Evolutionary conservation across 2,329 filamentous ascomycete species (phyloP).

Genomic region (Ophiostoma montium): DNA sequence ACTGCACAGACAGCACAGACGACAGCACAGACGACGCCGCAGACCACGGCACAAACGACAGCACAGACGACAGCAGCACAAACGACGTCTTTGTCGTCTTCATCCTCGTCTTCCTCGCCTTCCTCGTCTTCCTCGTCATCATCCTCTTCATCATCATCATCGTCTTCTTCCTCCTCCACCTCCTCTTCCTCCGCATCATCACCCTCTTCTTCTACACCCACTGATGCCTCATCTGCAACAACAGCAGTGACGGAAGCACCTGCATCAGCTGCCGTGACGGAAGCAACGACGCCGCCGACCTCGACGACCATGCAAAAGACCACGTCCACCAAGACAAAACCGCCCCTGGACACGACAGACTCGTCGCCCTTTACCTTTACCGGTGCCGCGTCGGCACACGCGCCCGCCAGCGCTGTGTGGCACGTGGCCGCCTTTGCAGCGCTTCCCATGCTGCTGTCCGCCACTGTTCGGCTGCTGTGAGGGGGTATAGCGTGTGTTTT

Average conservation of each 20-base stretch:
- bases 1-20: neutral
- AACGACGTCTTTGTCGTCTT: neutral
- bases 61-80: neutral
- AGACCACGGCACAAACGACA: neutral
- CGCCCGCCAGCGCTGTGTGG: neutral
- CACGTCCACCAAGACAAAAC: neutral
- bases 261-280: neutral
- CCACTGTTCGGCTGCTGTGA: neutral
- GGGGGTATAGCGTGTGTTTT: neutral
- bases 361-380: constrained; percentile 12
- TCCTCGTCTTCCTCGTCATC: neutral
- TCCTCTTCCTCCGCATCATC: neutral
- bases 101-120: neutral
- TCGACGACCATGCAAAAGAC: neutral
- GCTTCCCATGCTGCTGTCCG: neutral
- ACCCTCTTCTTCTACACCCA: neutral
- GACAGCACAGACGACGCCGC: neutral
- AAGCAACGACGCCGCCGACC: neutral
- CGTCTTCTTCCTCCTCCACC: neutral
- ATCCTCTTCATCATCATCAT: neutral
- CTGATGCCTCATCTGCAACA: neutral
- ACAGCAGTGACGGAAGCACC: neutral
- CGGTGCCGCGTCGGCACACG: neutral
- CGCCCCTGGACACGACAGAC: constrained; percentile 10
- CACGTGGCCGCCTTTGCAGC: neutral